A percentile compares a stretch with the other conserved stretches of the same genome.
phyloP scores from a whole-genome alignment of 2,329 filamentous ascomycete genomes.

The Fusarium brevicatenulatum region DNA sequence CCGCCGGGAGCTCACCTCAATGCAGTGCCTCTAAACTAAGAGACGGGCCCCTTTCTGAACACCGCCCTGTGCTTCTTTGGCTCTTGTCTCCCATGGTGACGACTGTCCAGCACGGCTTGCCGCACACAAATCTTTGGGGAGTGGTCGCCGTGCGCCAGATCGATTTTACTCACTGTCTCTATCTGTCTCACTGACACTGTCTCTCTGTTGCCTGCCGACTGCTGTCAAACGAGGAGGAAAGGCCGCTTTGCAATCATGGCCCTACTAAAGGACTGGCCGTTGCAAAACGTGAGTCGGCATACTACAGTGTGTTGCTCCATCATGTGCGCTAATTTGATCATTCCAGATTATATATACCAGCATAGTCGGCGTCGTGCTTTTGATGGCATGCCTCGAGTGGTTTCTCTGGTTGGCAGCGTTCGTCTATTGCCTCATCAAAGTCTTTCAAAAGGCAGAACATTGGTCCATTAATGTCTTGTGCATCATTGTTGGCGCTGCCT shows the following conservation, averaged over 20 bases:
- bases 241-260: conserved; percentile 51
- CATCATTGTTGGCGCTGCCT: conserved; percentile 77
- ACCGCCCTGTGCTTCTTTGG: not conserved
- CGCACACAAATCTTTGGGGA: not conserved
- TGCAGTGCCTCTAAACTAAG: not conserved
- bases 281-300: conserved; percentile 52
- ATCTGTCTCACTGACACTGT: not conserved
- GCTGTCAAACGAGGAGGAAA: not conserved
- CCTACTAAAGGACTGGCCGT: conserved; percentile 60
- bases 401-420: conserved; percentile 95
- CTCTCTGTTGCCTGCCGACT: not conserved
- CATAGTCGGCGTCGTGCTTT: conserved; percentile 82
- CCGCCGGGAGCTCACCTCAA: conserved; percentile 9
- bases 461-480: conserved; percentile 84
- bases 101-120: not conserved
- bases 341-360: conserved; percentile 83
- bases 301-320: not conserved
- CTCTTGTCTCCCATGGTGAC: not conserved
- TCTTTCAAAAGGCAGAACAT: conserved; percentile 88
- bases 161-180: not conserved
- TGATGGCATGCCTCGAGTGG: conserved; percentile 91
- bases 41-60: not conserved
- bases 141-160: not conserved
- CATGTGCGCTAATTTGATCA: not conserved
- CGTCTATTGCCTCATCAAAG: conserved; percentile 88